Evolutionary conservation across 2,329 filamentous ascomycete genomes (phyloP).

Genomic region (Curvularia hawaiiensis): DNA sequence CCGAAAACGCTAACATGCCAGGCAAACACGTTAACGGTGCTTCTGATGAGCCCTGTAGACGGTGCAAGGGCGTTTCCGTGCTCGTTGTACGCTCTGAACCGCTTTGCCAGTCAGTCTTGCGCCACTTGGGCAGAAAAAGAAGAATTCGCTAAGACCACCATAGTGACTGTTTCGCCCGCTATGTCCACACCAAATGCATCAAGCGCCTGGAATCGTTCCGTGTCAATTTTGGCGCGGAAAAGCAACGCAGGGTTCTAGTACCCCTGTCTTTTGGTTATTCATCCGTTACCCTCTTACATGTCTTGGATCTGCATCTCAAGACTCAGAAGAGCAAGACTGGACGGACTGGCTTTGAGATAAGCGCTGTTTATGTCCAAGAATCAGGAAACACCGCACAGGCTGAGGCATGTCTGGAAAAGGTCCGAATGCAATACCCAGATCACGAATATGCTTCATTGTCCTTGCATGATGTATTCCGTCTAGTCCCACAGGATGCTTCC

Average conservation of each 20-base stretch:
- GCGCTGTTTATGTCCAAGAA: conserved; percentile 57
- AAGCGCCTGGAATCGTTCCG: conserved; percentile 76
- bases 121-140: conserved; percentile 3
- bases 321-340: conserved; percentile 69
- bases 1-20: conserved; percentile 34
- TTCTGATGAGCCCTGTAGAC: conserved; percentile 54
- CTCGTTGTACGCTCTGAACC: conserved; percentile 63
- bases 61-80: conserved; percentile 60
- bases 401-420: conserved; percentile 28
- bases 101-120: conserved; percentile 61
- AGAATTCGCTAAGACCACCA: conserved; percentile 20
- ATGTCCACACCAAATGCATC: conserved; percentile 77
- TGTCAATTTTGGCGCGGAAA: conserved; percentile 53
- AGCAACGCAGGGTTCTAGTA: conserved; percentile 67
- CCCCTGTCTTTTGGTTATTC: conserved; percentile 84
- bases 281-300: conserved; percentile 76
- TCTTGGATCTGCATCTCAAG: conserved; percentile 72
- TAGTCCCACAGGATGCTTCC: conserved; percentile 27
- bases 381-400: conserved; percentile 23
- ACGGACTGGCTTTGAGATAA: conserved; percentile 70
- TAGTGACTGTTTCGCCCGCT: conserved; percentile 78
- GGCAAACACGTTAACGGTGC: conserved; percentile 32
- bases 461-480: conserved; percentile 62
- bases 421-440: conserved; percentile 67
- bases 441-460: conserved; percentile 67